Evolutionary conservation across 306 rosid genomes (phyloP).

Genomic region (Spatholobus suberectus): DNA sequence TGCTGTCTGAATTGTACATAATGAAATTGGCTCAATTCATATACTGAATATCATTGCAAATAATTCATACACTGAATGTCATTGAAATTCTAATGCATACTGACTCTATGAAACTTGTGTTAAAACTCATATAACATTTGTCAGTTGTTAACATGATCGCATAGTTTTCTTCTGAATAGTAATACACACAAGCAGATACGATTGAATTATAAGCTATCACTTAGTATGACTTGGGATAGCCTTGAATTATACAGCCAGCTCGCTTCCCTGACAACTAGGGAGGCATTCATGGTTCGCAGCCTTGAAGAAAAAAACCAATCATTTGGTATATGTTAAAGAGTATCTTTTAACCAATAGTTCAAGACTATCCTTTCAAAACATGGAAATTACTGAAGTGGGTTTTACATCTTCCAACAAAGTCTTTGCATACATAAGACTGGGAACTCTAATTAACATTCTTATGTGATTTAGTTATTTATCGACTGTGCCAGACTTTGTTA

Average conservation of each 20-base stretch:
- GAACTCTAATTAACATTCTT: no score
- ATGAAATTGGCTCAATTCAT: slow-evolving; percentile 23
- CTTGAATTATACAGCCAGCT: not conserved
- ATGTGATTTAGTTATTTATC: no score
- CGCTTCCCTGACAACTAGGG: not conserved
- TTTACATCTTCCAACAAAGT: no score
- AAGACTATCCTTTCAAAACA: no score
- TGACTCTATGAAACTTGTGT: not conserved
- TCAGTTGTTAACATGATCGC: not conserved
- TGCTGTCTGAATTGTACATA: slow-evolving; percentile 37
- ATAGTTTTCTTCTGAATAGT: not conserved
- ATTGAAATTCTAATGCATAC: not conserved
- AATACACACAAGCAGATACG: not conserved
- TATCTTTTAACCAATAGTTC: no score
- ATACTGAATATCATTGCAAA: slow-evolving; percentile 2
- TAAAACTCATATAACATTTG: not conserved
- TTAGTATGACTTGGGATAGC: not conserved
- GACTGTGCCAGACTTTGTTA: no score
- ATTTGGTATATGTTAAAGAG: no score
- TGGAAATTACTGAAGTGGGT: no score
- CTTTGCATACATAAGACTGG: no score
- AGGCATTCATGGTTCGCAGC: not conserved
- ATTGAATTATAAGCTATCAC: not conserved
- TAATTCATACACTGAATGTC: slow-evolving; percentile 10
- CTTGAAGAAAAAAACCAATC: no score